Base-by-base conservation (phyloP, 208 protist species). In the Leishmania aethiopica region DNA sequence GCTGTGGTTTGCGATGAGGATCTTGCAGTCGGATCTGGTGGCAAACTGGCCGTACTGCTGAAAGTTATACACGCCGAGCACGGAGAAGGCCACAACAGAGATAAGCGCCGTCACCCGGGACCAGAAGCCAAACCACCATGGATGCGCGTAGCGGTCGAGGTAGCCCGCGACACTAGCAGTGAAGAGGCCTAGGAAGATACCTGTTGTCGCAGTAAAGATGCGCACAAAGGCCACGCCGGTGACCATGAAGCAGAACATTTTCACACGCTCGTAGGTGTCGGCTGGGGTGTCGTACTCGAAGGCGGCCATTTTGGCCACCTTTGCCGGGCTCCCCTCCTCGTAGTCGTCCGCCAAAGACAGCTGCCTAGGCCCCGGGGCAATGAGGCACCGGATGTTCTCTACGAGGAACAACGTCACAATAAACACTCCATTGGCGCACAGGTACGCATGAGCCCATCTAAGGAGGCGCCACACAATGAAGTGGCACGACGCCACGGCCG, bases 1-100 rank as follows among this genome's bases (percentile, higher is more conserved):
- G 60, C 88, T 95, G 83, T 98, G 95, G 80, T 97, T 98, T 17
- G 55, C 84, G 60, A 98, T 87, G 40, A 98, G 59, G 59, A 96
- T 73, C 79, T 95, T 97, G 75, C 87, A 94, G 77, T 93, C 83
- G 8, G 82, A 83, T 60, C 83, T 69, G 47, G 76, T n/a, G 25
- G 93, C 88, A 19, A 94, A 67, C 42, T 81, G 72, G 28, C 95
- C 95, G 86, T 92, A 95, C 35, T 92, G 60, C 75, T 88, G 88
- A 0, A 96, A 59, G 77, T 90, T 82, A 80, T 95, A 92, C 13
- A 96, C 64, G 17, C 93, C 95, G 25, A 95, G 75, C 17, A 86
- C 78, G 3, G 84, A 75, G 35, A 91, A 82, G 13, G 81, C 77
- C 40, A 92, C 70, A 67, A 80, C 53, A 37, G 72, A 81, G 57